Base-by-base conservation (phyloP, 768 basidiomycete genomes). In the Epithele typhae region DNA sequence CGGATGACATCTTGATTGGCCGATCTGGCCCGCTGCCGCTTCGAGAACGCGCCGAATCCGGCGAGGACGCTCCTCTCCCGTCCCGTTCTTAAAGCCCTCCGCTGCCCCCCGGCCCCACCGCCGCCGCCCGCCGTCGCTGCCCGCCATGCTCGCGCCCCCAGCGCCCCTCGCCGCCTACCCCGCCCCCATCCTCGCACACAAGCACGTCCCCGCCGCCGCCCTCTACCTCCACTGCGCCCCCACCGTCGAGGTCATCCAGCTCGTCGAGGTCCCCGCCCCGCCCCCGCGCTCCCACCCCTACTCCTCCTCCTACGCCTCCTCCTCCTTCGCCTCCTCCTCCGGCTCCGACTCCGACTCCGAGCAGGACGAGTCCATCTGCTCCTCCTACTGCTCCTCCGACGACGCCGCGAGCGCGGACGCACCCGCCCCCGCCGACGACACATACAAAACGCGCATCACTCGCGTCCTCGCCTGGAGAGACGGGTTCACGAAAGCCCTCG, bases 401-500 rank as follows among this genome's bases (percentile, higher is more conserved):
- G 19, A 59, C 48, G 47, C 59, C 18, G 19, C 49, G 34, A 55
- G 54, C 41, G 53, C 36, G 15, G n/a, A 38, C 39, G 30, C 45
- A 21, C 52, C 52, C 35, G 52, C 64, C 4, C 60, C 55, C 5
- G 61, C 70, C 21, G 69, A 73, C 44, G 79, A 83, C 53, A 79
- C 80, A 0, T 79, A 75, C 59, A 52, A 54, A 40, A 61, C 68
- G 9, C 75, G 79, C 52, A 76, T 83, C 73, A 79, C 75, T 58
- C 82, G 87, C 51, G 80, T 90, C 46, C 73, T 80, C 18, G 75
- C 76, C 12, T 90, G 87, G 87, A 72, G 86, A 48, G 81, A 86
- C 37, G 68, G 73, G 54, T 77, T 73, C 55, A 68, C 71, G 23
- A 68, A 72, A 37, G 70, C 75, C 32, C 57, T 75, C 50, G 67